Conservation (phyloP, 345 rosid species). For the Corymbia maculata region DNA sequence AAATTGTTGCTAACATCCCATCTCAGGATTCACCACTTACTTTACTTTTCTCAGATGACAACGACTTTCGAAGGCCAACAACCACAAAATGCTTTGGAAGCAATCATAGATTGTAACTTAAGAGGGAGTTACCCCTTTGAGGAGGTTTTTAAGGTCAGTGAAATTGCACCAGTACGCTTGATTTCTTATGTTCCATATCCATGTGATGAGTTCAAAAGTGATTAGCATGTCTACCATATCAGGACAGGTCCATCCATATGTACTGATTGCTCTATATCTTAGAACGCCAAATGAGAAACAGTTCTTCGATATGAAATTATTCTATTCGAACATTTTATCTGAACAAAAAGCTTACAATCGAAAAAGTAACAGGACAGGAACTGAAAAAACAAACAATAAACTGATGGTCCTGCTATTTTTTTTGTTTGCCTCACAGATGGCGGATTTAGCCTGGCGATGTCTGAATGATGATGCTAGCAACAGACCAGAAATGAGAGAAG, state of each 20-base stretch:
- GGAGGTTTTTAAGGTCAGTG: conserved; percentile 32
- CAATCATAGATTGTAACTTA: conserved; percentile 32
- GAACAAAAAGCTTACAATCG: not conserved
- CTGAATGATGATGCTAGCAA: conserved; percentile 28
- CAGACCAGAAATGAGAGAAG: conserved; percentile 50
- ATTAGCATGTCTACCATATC: not conserved
- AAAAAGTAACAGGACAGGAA: not conserved
- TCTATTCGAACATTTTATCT: not conserved
- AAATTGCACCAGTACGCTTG: not conserved
- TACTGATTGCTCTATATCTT: not conserved
- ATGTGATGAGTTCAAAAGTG: not conserved
- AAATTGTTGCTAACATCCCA: not conserved
- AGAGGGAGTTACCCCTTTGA: conserved; percentile 32
- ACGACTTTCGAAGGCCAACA: conserved; percentile 26
- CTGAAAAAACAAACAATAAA: not conserved
- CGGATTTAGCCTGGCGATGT: conserved; percentile 37
- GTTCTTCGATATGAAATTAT: not conserved
- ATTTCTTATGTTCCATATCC: not conserved
- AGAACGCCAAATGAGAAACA: not conserved
- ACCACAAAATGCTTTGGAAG: conserved; percentile 31
- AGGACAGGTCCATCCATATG: not conserved
- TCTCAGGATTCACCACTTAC: not conserved
- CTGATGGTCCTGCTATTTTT: not conserved
- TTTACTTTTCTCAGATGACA: conserved; percentile 11
- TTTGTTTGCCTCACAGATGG: conserved; percentile 18